phyloP scores from a whole-genome alignment of 2,329 filamentous ascomycete species.

The Metarhizium robertsii region DNA sequence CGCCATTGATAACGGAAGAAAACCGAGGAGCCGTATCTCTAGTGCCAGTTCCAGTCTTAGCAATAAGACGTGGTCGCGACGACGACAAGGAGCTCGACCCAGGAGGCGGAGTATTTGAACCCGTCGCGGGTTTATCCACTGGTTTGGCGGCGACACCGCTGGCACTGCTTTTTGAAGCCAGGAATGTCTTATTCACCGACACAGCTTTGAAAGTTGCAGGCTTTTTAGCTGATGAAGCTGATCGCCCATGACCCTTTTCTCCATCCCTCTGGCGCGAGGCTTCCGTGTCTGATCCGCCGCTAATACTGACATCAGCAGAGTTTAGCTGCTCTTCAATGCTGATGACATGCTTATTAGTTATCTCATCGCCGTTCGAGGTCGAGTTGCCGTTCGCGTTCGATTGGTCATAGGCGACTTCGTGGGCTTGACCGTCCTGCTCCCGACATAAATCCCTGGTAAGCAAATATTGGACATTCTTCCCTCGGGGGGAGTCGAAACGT shows the following conservation, averaged over 20 bases:
- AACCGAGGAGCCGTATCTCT: constrained; percentile 40
- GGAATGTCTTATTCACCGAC: constrained; percentile 76
- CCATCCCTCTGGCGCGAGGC: constrained; percentile 51
- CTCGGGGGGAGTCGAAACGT: not conserved
- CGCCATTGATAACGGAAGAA: constrained; percentile 40
- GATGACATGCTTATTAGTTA: constrained; percentile 48
- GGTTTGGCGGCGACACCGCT: constrained; percentile 37
- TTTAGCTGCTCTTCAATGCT: constrained; percentile 49
- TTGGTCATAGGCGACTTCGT: constrained; percentile 32
- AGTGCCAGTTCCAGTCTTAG: constrained; percentile 58
- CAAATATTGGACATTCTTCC: not conserved
- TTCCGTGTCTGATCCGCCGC: constrained; percentile 70
- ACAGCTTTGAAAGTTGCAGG: constrained; percentile 74
- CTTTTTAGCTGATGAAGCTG: constrained; percentile 58
- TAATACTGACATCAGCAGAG: constrained; percentile 59
- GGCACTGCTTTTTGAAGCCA: constrained; percentile 57
- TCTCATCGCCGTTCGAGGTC: constrained; percentile 34
- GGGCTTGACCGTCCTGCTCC: constrained; percentile 25
- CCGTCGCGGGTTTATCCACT: constrained; percentile 38
- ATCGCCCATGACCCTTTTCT: constrained; percentile 49
- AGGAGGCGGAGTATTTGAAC: constrained; percentile 36
- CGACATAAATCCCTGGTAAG: not conserved
- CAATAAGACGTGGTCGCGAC: constrained; percentile 63
- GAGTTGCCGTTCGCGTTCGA: constrained; percentile 38
- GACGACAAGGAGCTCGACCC: constrained; percentile 37